Evolutionary conservation across 176 grass and related monocot species (phyloP).

Genomic region (Hyparrhenia diplandra): DNA sequence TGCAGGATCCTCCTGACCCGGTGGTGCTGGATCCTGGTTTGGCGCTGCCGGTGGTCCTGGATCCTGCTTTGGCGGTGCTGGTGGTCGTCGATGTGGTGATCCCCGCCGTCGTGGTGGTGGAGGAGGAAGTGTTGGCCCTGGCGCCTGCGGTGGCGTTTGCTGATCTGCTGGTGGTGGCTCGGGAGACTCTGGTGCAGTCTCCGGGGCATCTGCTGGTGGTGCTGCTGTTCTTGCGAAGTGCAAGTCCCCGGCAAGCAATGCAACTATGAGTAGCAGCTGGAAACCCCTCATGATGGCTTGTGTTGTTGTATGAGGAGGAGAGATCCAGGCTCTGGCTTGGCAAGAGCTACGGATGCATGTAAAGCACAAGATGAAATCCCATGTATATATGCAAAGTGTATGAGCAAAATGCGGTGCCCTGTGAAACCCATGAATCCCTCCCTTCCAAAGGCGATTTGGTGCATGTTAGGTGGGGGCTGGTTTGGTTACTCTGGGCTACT

Average conservation of each 20-base stretch:
- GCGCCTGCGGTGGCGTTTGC: slow-evolving; percentile 3
- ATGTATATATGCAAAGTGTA: background rate
- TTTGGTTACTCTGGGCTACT: background rate
- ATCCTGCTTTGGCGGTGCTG: background rate
- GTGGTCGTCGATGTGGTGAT: background rate
- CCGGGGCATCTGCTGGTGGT: background rate
- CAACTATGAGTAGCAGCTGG: background rate
- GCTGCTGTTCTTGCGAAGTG: background rate
- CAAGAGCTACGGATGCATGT: background rate
- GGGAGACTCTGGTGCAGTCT: background rate
- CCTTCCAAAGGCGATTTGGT: slow-evolving; percentile 12
- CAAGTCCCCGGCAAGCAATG: slow-evolving; percentile 15
- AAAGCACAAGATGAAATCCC: background rate
- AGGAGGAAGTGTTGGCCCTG: background rate
- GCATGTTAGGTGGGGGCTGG: slow-evolving; percentile 16
- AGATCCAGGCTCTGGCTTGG: background rate
- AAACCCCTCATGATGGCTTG: slow-evolving; percentile 4
- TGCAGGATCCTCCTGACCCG: slow-evolving; percentile 6
- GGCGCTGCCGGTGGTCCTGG: background rate
- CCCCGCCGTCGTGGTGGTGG: background rate
- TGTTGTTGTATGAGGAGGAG: background rate
- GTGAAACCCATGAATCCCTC: background rate
- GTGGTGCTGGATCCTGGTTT: background rate
- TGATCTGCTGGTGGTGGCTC: slow-evolving; percentile 4
- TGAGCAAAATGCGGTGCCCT: background rate